Base-by-base conservation (phyloP, 2,329 filamentous ascomycete genomes). In the Penicillium sp. region DNA sequence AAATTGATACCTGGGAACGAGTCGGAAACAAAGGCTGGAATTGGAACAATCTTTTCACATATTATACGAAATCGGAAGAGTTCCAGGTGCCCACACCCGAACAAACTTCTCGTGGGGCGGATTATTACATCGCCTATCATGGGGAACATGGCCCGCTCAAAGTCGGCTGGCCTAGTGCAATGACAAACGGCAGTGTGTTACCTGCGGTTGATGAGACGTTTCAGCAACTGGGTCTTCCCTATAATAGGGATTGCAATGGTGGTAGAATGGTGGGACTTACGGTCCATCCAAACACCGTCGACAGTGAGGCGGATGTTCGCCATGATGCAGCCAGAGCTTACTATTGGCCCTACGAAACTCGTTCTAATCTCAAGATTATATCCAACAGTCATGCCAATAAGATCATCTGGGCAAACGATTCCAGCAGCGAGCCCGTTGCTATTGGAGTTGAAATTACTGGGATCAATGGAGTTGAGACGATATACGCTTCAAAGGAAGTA, bases 261-360 rank as follows among this genome's bases (percentile, higher is more conserved):
- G 79, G 81, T 23, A 61, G 64, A 8, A 77, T 82, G 76, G 66
- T 73, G 19, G 80, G 81, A 6, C 78, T 78, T 56, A 72, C 70
- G 19, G 59, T 74, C 6, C 79, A 73, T 66, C 77, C 79, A 0
- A 68, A 72, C 58, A 82, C 78, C 2, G 38, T 80, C 15, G 70
- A 82, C 57, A 53, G 67, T 3, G 67, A 68, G 4, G 65, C 65
- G 7, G 68, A 76, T 55, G 66, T 78, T 6, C 75, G 80, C n/a
- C 73, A 78, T 53, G 80, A 82, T 65, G 77, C 80, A 17, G 79
- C 77, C 4, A 69, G 78, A 27, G 76, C 79, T 4, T 82, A 81
- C 61, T 82, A 80, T 61, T 80, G 72, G 61, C 79, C 80, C 0
- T 66, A 75, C 51, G 67, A 66, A 55, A 55, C 68, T 23, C 70